Evolutionary conservation across 768 basidiomycete species (phyloP).

Genomic region (Leccinum variicolor): DNA sequence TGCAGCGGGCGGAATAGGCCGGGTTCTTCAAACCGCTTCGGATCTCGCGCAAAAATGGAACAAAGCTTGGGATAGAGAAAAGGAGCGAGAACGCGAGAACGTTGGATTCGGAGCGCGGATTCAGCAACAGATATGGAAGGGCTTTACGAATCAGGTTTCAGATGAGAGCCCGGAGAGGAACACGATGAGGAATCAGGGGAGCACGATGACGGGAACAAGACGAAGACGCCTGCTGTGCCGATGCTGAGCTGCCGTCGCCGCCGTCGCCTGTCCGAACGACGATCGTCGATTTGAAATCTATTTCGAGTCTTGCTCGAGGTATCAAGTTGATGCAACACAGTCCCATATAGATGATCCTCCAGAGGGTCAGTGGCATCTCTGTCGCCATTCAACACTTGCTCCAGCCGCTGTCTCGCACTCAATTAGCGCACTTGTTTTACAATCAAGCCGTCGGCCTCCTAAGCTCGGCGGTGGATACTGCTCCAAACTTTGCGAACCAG

Average conservation of each 20-base stretch:
- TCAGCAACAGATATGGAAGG: slow-evolving; percentile 62
- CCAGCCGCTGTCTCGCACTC: no score
- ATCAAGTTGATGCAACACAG: no score
- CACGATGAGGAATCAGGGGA: slow-evolving; percentile 27
- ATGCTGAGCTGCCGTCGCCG: slow-evolving; percentile 30
- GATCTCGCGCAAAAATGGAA: slow-evolving; percentile 56
- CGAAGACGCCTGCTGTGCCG: slow-evolving; percentile 36
- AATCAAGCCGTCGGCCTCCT: no score
- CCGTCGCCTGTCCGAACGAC: no score
- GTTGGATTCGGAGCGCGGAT: slow-evolving; percentile 54
- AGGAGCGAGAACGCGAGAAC: slow-evolving; percentile 29
- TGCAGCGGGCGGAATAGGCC: slow-evolving; percentile 65
- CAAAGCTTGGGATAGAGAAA: slow-evolving; percentile 31
- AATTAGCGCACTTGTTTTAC: no score
- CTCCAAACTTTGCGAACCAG: background rate
- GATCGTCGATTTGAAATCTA: no score
- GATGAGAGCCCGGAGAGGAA: slow-evolving; percentile 28
- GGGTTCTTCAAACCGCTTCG: slow-evolving; percentile 61
- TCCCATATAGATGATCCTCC: no score
- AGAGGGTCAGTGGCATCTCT: no score
- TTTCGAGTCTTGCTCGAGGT: no score
- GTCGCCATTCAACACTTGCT: no score
- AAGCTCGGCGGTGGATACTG: no score
- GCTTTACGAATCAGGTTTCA: slow-evolving; percentile 53
- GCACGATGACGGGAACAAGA: slow-evolving; percentile 42